Conservation (phyloP, 148 eudicot genomes). For the Mesembryanthemum crystallinum region DNA sequence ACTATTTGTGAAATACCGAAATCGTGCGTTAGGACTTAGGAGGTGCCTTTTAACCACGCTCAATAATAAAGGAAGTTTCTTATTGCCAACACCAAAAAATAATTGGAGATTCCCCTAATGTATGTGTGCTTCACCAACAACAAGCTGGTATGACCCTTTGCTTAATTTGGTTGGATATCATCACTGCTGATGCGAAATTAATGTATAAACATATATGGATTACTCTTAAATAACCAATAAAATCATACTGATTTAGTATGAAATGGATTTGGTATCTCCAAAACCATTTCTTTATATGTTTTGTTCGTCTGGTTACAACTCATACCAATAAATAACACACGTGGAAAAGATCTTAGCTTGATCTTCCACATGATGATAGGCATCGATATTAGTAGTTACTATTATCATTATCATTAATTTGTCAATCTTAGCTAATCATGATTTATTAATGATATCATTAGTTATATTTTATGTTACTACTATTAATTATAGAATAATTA, state of each 20-base stretch:
- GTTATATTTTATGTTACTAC: not conserved
- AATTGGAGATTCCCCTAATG: too few species aligned
- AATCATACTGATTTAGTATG: not conserved
- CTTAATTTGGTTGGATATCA: too few species aligned
- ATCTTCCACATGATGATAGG: not conserved
- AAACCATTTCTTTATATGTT: not conserved
- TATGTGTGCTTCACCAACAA: too few species aligned
- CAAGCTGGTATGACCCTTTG: too few species aligned
- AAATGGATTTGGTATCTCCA: not conserved
- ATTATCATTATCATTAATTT: not conserved
- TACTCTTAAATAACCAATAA: too few species aligned
- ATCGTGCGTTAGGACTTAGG: too few species aligned
- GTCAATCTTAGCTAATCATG: not conserved
- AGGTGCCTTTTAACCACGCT: too few species aligned
- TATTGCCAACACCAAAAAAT: too few species aligned
- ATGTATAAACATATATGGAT: too few species aligned
- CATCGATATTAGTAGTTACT: not conserved
- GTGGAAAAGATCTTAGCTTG: constrained; percentile 3
- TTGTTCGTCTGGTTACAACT: constrained; percentile 2
- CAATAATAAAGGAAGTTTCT: too few species aligned
- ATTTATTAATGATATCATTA: not conserved
- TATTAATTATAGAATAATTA: not conserved
- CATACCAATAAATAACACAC: not conserved
- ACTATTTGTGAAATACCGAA: too few species aligned
- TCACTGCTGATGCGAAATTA: too few species aligned